Base-by-base conservation (phyloP, 1,284 basidiomycete species). In the Salmacisia buchloeana region DNA sequence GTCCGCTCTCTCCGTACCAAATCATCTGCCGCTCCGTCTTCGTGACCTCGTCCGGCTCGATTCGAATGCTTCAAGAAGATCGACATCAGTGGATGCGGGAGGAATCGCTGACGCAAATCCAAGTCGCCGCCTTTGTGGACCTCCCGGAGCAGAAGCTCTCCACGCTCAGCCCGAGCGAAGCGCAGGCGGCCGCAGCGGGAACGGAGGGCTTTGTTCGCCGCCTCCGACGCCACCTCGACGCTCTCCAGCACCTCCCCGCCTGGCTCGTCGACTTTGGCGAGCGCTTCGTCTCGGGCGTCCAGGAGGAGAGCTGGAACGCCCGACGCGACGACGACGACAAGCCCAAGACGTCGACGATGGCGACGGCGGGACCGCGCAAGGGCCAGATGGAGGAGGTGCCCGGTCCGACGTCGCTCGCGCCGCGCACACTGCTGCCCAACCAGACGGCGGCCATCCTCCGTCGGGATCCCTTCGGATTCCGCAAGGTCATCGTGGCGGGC, bases 381-480 rank as follows among this genome's bases (percentile, higher is more conserved):
- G 36, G 35, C 1, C 35, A 23, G 4, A 23, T 38, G 34, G 58
- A 35, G n/a, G 58, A 35, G 25, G 41, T 59, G 10, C 39, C 58
- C 18, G 58, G 31, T 7, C 36, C 29, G 9, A 15, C 38, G 23
- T 25, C 31, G 12, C 35, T 63, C 0, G 61, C 39, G 9, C 61
- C 61, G 1, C 56, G 61, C 7, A 43, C 39, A 0, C 9, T 58
- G 9, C 23, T n/a, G 15, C 31, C 41, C 38, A 52, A 49, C 31
- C 35, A 45, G 61, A 52, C 61, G 2, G 29, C 43, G 18, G 33
- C 43, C 5, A 27, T 71, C 67, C 64, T 69, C 69, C 29, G 49
- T 15, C 12, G 63, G 27, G 91, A 96, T 75, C 82, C 87, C 1
- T 96, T 94, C 76, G 93, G 92, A 0, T 91, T 96, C 80, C 85